Base-by-base conservation (phyloP, 2,329 filamentous ascomycete genomes). In the Gaeumannomyces tritici region DNA sequence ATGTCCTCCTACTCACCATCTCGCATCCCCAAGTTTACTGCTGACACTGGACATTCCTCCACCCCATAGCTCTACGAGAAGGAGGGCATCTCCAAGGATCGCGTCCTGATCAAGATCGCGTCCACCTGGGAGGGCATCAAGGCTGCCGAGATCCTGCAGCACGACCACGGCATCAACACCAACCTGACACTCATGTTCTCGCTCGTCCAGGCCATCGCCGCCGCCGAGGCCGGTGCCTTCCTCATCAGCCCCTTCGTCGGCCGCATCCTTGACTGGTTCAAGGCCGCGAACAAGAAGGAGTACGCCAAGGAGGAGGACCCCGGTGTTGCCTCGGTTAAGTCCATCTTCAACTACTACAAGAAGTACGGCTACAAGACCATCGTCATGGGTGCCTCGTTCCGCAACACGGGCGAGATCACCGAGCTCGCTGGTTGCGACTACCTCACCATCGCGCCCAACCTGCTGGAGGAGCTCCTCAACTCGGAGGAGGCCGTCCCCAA, bases 281-380 rank as follows among this genome's bases (percentile, higher is more conserved):
- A 99, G 91, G 91, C 91, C 64, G 82, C 87, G 71, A 90, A 87
- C 77, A 96, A 96, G 88, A 93, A 96, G 86, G 90, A 95, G 69
- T 99, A 93, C 87, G 73, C 83, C 75, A 85, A 91, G 77, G 81
- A 90, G 78, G 90, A 96, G 77, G 95, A 99, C 83, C 95, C 95
- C 63, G 95, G 95, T 83, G 95, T 99, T 78, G 85, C 91, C 82
- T 93, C 89, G 69, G 95, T 99, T 74, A 85, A 93, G 84, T 75
- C 73, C 78, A 99, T 99, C 83, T 99, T 89, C 88, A 95, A 99
- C 87, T 99, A 99, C 90, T 99, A 99, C 89, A 99, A 99, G 91
- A 98, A 98, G 86, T 91, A 82, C 78, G 91, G 90, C 77, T 97
- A 99, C 89, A 96, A 96, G 73, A 99, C 95, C 77, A 97, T 98